Evolutionary conservation across 306 rosid genomes (phyloP).

Genomic region (Cicer arietinum): DNA sequence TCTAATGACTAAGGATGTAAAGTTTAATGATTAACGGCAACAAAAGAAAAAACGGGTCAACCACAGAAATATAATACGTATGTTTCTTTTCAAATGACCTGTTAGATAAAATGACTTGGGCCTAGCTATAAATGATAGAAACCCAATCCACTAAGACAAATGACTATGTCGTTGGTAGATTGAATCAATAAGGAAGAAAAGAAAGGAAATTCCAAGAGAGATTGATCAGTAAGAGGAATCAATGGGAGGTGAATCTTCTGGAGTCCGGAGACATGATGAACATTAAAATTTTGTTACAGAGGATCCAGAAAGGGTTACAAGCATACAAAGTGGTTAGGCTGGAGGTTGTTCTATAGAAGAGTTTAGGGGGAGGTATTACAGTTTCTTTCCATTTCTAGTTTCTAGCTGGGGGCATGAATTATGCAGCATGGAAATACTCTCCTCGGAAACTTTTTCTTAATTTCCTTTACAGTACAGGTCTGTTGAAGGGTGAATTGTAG

Average conservation of each 20-base stretch:
- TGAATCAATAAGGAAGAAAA: constrained; percentile 12
- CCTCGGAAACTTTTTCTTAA: constrained; percentile 8
- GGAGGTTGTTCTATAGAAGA: not conserved
- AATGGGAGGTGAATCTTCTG: constrained; percentile 9
- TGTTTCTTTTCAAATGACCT: constrained; percentile 26
- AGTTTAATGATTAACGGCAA: constrained; percentile 6
- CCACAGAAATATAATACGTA: constrained; percentile 21
- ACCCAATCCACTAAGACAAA: constrained; percentile 20
- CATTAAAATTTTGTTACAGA: constrained; percentile 4
- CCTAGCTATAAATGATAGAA: constrained; percentile 28
- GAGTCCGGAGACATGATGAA: constrained; percentile 8
- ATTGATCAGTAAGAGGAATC: not conserved
- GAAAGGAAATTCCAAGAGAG: constrained; percentile 16
- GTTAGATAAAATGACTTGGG: constrained; percentile 2
- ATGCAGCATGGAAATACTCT: not conserved
- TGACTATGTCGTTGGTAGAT: not conserved
- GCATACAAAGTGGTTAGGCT: not conserved
- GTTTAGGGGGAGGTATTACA: constrained; percentile 16
- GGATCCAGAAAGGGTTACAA: not conserved
- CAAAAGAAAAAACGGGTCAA: not conserved
- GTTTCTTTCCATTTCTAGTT: constrained; percentile 28
- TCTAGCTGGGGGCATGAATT: constrained; percentile 9
- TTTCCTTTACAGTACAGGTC: constrained; percentile 10
- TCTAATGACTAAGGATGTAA: not conserved
- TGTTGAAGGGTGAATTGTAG: not conserved